These are phyloP conservation scores for Penicillium polonicum DNA, from an alignment of 2,329 filamentous ascomycete genomes.

Conservation along the genomic window DNA sequence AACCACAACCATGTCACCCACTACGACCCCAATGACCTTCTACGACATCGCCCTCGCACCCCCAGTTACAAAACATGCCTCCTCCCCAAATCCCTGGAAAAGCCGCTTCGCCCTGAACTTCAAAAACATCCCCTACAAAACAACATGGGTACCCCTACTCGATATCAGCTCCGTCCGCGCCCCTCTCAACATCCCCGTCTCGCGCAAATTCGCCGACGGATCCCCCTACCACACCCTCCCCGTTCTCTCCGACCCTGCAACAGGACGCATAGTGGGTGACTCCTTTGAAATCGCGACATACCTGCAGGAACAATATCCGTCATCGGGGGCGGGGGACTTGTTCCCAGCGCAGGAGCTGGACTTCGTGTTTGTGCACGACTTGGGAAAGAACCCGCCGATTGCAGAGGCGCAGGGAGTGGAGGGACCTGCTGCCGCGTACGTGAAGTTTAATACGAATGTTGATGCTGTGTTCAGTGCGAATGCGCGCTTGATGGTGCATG, in stretches of 20 bases:
- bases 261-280: slow-evolving; percentile 53
- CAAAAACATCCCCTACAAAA: slow-evolving; percentile 50
- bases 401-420: background rate
- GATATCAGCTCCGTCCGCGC: slow-evolving; percentile 53
- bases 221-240: slow-evolving; percentile 47
- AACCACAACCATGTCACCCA: background rate
- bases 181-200: slow-evolving; percentile 48
- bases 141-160: slow-evolving; percentile 54
- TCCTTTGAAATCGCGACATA: slow-evolving; percentile 66
- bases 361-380: slow-evolving; percentile 31
- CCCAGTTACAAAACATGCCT: slow-evolving; percentile 30
- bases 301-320: slow-evolving; percentile 54
- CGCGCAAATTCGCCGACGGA: slow-evolving; percentile 59
- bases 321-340: slow-evolving; percentile 45
- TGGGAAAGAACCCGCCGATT: background rate
- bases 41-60: slow-evolving; percentile 50
- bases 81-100: slow-evolving; percentile 55
- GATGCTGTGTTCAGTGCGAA: slow-evolving; percentile 56
- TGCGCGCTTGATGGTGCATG: slow-evolving; percentile 40
- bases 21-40: slow-evolving; percentile 26
- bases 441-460: slow-evolving; percentile 54
- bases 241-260: slow-evolving; percentile 51
- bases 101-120: slow-evolving; percentile 52
- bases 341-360: slow-evolving; percentile 50
- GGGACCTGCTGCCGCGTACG: slow-evolving; percentile 37